These are phyloP conservation scores for Bolboschoenoplectus hybrid DNA, from an alignment of 202 grass and related monocot species.

Conservation along the genomic window DNA sequence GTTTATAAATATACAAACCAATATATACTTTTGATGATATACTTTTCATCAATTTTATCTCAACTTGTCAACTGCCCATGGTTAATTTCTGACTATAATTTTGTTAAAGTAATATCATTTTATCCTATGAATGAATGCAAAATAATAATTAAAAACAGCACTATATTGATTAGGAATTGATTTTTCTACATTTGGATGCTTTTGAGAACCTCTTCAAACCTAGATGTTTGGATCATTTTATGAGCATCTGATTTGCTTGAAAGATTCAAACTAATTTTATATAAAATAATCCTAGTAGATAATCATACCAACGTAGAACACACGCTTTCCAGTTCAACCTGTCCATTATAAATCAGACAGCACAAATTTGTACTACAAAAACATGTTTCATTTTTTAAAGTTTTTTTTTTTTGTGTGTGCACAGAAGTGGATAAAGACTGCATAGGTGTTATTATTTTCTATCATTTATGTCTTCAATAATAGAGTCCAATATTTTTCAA, in stretches of 20 bases:
- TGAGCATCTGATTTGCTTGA: not conserved
- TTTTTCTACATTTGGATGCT: no score
- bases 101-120: no score
- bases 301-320: not conserved
- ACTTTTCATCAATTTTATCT: not conserved
- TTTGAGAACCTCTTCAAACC: no score
- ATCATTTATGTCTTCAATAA: not conserved
- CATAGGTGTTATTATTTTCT: conserved; percentile 13
- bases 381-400: not conserved
- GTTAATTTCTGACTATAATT: not conserved
- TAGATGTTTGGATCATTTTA: no score
- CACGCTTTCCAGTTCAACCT: conserved; percentile 16
- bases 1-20: not conserved
- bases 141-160: no score
- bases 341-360: not conserved
- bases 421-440: conserved; percentile 26
- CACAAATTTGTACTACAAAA: conserved; percentile 13
- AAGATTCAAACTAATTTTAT: not conserved
- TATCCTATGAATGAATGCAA: no score
- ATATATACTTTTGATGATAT: not conserved
- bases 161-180: no score
- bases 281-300: not conserved
- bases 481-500: not conserved
- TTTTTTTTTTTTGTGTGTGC: not conserved
- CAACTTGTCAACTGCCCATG: not conserved